Percentiles rank a stretch among this genome's conserved stretches.
These are phyloP conservation scores for Withania somnifera DNA, from an alignment of 305 asterid genomes.

Conservation along the genomic window DNA sequence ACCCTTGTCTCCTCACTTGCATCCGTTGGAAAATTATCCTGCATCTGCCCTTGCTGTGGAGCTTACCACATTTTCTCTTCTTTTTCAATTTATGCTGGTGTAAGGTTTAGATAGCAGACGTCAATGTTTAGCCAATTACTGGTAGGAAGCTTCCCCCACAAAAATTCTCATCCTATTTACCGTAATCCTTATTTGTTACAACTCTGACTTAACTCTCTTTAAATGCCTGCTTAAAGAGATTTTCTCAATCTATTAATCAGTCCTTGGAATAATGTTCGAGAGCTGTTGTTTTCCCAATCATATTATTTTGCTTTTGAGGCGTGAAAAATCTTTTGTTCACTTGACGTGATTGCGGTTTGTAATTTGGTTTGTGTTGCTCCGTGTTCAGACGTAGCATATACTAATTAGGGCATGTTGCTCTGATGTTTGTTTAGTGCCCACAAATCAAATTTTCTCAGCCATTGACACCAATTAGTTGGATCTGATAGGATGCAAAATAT, in stretches of 20 bases:
- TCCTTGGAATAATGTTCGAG: background rate
- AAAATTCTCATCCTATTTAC: background rate
- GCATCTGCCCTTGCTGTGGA: too few species aligned
- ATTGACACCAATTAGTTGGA: slow-evolving; percentile 3
- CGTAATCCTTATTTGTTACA: background rate
- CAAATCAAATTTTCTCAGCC: background rate
- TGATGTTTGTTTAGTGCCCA: background rate
- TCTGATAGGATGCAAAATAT: slow-evolving; percentile 28
- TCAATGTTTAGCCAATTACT: too few species aligned
- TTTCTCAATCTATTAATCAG: background rate
- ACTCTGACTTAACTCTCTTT: background rate
- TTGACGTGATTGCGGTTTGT: background rate
- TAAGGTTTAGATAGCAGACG: too few species aligned
- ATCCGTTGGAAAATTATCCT: too few species aligned
- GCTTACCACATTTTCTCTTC: too few species aligned
- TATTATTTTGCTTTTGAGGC: background rate
- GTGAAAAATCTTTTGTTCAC: background rate
- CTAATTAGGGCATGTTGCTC: background rate
- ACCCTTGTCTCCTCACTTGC: too few species aligned
- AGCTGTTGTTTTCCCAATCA: background rate
- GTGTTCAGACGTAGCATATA: background rate
- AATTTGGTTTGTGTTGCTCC: background rate
- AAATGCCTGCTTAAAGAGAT: background rate
- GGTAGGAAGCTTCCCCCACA: too few species aligned
- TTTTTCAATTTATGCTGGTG: too few species aligned